These are phyloP conservation scores for Eimeria acervulina DNA, from an alignment of 169 alveolate species.

Conservation along the genomic window DNA sequence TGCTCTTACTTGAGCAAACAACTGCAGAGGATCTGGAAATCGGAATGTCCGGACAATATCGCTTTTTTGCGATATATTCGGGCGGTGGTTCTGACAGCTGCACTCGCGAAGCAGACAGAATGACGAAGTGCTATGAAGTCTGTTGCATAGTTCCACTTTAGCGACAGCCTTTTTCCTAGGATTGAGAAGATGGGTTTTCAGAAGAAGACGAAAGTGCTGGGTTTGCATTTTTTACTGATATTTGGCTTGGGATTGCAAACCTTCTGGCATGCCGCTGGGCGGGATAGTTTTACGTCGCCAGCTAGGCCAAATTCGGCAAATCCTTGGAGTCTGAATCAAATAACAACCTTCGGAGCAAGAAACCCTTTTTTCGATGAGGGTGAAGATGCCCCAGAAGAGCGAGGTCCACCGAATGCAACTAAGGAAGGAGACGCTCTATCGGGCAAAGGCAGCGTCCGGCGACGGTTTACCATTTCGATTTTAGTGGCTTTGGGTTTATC, in stretches of 20 bases:
- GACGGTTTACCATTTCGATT: not conserved
- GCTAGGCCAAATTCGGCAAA: not conserved
- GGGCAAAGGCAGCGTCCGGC: not conserved
- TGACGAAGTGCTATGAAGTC: not conserved
- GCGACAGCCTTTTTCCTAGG: not conserved
- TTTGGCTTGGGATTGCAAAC: not conserved
- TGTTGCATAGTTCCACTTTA: not conserved
- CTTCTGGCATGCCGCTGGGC: not conserved
- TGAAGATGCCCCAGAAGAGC: not conserved
- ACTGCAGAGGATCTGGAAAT: not conserved
- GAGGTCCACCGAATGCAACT: not conserved
- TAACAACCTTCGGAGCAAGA: not conserved
- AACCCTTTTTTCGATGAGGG: not conserved
- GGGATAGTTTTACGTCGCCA: not conserved
- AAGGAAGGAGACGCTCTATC: not conserved
- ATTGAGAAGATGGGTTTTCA: not conserved
- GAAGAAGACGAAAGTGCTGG: not conserved
- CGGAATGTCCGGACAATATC: not conserved
- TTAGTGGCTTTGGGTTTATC: conserved; percentile 9
- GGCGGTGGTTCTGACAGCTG: not conserved
- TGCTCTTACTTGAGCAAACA: not conserved
- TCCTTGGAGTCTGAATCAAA: not conserved
- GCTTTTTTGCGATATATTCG: not conserved
- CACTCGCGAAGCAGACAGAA: not conserved
- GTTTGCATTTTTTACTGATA: not conserved